Conservation (phyloP, 345 rosid species). For the Lumnitzera racemosa region DNA sequence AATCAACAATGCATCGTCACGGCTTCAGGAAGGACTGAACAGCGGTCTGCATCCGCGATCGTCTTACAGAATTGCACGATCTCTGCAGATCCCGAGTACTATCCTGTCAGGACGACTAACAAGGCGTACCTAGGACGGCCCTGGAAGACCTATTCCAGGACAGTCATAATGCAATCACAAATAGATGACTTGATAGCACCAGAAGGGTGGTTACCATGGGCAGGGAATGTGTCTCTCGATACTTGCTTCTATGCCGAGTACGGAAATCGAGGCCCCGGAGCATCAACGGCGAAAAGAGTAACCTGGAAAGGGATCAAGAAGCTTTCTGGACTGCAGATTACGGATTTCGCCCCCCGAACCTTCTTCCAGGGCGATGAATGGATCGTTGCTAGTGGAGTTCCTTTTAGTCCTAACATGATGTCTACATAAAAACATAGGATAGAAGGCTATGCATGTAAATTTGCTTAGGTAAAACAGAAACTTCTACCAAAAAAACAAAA, state of each 20-base stretch:
- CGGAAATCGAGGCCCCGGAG: conserved; percentile 54
- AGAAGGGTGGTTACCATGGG: conserved; percentile 55
- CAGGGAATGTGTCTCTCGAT: conserved; percentile 32
- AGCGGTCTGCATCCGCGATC: conserved; percentile 35
- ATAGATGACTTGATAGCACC: conserved; percentile 51
- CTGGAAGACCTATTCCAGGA: conserved; percentile 48
- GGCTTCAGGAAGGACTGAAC: conserved; percentile 52
- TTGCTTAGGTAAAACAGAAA: not conserved
- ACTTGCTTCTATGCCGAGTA: conserved; percentile 58
- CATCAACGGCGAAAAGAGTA: conserved; percentile 32
- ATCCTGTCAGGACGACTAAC: conserved; percentile 21
- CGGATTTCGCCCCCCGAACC: conserved; percentile 20
- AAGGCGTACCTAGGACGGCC: conserved; percentile 76
- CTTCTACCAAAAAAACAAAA: not conserved
- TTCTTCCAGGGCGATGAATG: conserved; percentile 38
- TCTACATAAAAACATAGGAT: not conserved
- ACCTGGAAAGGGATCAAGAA: conserved; percentile 50
- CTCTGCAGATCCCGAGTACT: conserved; percentile 29
- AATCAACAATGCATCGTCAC: conserved; percentile 51
- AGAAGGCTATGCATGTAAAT: not conserved
- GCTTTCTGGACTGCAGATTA: conserved; percentile 14
- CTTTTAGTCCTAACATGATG: conserved; percentile 34
- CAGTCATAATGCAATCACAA: conserved; percentile 45
- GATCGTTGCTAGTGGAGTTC: conserved; percentile 43
- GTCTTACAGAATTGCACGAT: conserved; percentile 61